Conservation (phyloP, 2,329 filamentous ascomycete species). For the Colletotrichum gloeosporioides region DNA sequence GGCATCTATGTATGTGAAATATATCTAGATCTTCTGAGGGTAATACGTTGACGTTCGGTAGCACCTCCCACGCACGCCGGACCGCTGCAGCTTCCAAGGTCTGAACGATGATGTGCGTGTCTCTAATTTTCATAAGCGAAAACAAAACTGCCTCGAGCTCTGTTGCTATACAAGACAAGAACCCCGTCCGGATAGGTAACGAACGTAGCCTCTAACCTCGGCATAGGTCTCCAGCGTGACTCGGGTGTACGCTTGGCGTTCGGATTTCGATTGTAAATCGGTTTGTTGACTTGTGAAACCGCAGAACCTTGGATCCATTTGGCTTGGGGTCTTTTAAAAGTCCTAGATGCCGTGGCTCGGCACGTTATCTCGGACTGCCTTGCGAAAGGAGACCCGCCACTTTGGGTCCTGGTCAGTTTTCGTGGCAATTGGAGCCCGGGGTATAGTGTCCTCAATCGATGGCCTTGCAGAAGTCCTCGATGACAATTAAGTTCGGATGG, state of each 20-base stretch:
- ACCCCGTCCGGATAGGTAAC: background rate
- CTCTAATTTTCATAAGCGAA: background rate
- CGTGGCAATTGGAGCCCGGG: background rate
- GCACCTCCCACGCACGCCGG: background rate
- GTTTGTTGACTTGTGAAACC: background rate
- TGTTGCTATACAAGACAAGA: background rate
- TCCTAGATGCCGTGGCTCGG: background rate
- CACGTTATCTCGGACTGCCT: background rate
- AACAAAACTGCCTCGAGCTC: background rate
- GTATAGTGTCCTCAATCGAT: background rate
- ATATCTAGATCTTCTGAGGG: background rate
- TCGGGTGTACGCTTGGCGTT: background rate
- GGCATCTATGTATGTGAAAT: background rate
- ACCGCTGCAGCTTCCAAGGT: background rate
- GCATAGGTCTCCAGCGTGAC: background rate
- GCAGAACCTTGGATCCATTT: too few species aligned
- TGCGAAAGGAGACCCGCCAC: background rate
- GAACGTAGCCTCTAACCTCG: background rate
- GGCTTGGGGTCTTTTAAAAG: rapidly evolving
- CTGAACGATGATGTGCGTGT: background rate
- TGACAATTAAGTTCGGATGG: background rate
- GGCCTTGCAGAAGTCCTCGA: background rate
- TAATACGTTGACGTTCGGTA: background rate
- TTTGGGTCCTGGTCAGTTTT: background rate
- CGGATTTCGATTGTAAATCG: background rate